Conservation (phyloP, 2,329 filamentous ascomycete genomes). For the Chalaropsis ovoidea region DNA sequence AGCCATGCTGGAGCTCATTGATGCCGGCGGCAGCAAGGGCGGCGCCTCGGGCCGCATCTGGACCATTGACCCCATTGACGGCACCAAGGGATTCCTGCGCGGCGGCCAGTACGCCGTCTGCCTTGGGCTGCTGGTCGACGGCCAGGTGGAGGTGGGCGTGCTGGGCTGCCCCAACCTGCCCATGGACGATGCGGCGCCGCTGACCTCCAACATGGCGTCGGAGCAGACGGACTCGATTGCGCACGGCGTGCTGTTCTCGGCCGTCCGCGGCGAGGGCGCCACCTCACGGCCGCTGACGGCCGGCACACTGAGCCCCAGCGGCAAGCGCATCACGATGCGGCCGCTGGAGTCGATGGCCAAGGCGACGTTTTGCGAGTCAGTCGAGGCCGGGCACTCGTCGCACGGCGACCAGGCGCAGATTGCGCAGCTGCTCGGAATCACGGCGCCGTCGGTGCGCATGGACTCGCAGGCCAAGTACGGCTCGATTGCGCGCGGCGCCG, state of each 20-base stretch:
- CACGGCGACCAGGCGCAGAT: slow-evolving; percentile 71
- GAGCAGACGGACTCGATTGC: slow-evolving; percentile 61
- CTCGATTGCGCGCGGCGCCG: slow-evolving; percentile 84
- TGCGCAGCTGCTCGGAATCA: slow-evolving; percentile 75
- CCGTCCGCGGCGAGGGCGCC: slow-evolving; percentile 68
- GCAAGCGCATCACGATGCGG: slow-evolving; percentile 55
- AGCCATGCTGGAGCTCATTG: slow-evolving; percentile 56
- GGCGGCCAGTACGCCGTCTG: slow-evolving; percentile 97
- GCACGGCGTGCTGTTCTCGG: slow-evolving; percentile 80
- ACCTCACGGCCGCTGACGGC: slow-evolving; percentile 61
- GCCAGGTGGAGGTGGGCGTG: slow-evolving; percentile 86
- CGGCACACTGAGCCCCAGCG: slow-evolving; percentile 42
- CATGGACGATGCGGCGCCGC: slow-evolving; percentile 59
- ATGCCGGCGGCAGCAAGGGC: slow-evolving; percentile 58
- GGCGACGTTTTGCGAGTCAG: slow-evolving; percentile 92
- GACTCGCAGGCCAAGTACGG: slow-evolving; percentile 98
- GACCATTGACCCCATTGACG: slow-evolving; percentile 95
- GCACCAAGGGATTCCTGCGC: slow-evolving; percentile 91
- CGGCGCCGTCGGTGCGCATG: slow-evolving; percentile 81
- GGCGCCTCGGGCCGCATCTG: slow-evolving; percentile 72
- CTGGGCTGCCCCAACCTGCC: slow-evolving; percentile 93
- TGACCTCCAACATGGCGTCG: slow-evolving; percentile 49
- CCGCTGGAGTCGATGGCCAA: slow-evolving; percentile 60
- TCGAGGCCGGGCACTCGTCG: slow-evolving; percentile 84
- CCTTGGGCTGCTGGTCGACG: slow-evolving; percentile 82